phyloP scores from a whole-genome alignment of 352 stramenopile species.

The Globisporangium cederbergense region DNA sequence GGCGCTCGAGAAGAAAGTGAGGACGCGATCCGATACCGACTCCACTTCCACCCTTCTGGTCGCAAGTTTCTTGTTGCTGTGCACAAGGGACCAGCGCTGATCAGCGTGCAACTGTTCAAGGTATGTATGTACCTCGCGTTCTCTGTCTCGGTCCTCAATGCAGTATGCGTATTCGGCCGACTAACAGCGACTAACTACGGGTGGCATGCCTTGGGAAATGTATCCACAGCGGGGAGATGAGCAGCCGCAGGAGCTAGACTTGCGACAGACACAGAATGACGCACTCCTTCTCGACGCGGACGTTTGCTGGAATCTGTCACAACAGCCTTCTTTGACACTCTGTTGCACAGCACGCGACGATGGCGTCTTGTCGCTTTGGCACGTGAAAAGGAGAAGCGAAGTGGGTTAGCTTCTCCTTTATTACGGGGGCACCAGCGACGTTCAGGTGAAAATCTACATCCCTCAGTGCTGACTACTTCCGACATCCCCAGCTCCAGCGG shows the following conservation, averaged over 20 bases:
- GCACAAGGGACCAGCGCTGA: background rate
- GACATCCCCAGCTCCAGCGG: too few relatives aligned
- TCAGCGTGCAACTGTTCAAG: slow-evolving; percentile 11
- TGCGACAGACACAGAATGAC: background rate
- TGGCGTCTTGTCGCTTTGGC: slow-evolving; percentile 2
- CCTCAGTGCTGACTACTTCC: too few relatives aligned
- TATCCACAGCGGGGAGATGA: background rate
- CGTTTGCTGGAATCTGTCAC: slow-evolving; percentile 2
- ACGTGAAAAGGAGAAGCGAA: background rate
- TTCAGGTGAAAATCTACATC: too few relatives aligned
- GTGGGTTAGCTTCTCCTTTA: too few relatives aligned
- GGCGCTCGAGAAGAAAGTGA: background rate
- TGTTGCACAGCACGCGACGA: slow-evolving; percentile 1
- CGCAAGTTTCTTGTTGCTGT: slow-evolving; percentile 7
- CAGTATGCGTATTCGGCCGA: background rate
- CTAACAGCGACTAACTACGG: background rate
- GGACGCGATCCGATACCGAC: background rate
- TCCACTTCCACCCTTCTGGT: slow-evolving; percentile 9
- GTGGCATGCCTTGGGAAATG: too few relatives aligned
- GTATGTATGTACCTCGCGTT: background rate
- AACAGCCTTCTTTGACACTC: background rate
- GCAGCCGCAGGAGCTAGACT: background rate
- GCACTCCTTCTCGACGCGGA: background rate
- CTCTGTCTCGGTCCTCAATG: background rate
- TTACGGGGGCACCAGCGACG: too few relatives aligned